Evolutionary conservation across 306 rosid species (phyloP).

Genomic region (Neltuma alba): DNA sequence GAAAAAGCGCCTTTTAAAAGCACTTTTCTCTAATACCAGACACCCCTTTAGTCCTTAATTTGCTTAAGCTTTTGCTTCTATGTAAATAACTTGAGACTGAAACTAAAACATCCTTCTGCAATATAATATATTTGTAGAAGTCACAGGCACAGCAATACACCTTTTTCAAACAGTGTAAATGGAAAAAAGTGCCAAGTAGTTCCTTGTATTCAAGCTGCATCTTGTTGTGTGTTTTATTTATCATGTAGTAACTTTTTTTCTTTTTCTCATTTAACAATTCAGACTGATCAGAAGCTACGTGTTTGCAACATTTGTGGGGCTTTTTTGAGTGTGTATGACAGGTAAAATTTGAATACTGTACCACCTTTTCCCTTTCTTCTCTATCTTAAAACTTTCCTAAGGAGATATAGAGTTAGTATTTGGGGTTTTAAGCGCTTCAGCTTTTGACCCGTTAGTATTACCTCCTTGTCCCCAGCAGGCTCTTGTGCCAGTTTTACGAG

Average conservation of each 20-base stretch:
- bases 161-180: slow-evolving; percentile 2
- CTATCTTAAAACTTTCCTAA: slow-evolving; percentile 43
- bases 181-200: neutral
- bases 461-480: slow-evolving; percentile 99
- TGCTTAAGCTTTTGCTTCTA: neutral
- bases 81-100: neutral
- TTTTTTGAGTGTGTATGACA: slow-evolving; percentile 98
- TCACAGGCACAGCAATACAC: neutral
- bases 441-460: slow-evolving; percentile 96
- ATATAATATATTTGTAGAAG: neutral
- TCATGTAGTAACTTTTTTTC: slow-evolving; percentile 31
- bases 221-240: neutral
- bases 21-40: no score
- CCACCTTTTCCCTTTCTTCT: slow-evolving; percentile 21
- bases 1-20: no score
- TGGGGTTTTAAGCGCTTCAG: slow-evolving; percentile 94
- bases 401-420: slow-evolving; percentile 65
- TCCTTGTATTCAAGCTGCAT: neutral
- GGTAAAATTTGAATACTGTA: slow-evolving; percentile 53
- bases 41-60: slow-evolving; percentile 7
- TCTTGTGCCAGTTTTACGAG: slow-evolving; percentile 99
- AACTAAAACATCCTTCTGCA: neutral
- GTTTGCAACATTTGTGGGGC: slow-evolving; percentile 99
- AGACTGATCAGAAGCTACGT: slow-evolving; percentile 99
- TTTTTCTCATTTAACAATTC: slow-evolving; percentile 45